Evolutionary conservation across 169 alveolate species (phyloP).

Genomic region (Miamiensis avidus): DNA sequence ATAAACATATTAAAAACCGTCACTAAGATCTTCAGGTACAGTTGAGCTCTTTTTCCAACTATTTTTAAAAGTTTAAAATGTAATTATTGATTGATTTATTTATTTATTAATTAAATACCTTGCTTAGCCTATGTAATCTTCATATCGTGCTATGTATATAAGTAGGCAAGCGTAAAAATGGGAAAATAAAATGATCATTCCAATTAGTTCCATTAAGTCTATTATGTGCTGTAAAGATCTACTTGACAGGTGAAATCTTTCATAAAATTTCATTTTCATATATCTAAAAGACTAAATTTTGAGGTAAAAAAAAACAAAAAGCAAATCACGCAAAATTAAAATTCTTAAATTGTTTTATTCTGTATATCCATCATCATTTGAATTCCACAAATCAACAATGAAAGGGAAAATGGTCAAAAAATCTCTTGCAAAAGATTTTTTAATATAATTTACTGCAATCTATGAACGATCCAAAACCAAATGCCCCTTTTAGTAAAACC

Average conservation of each 20-base stretch:
- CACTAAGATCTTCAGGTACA: background rate
- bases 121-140: background rate
- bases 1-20: no score
- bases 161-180: background rate
- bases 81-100: background rate
- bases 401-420: background rate
- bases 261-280: background rate
- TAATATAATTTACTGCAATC: background rate
- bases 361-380: background rate
- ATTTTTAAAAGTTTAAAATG: no score
- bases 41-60: background rate
- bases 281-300: no score
- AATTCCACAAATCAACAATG: no score
- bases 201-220: background rate
- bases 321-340: background rate
- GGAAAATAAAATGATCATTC: background rate
- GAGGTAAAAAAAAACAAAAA: no score
- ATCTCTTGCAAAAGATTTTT: background rate
- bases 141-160: background rate
- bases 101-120: background rate
- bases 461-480: background rate
- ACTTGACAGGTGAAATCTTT: background rate
- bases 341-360: no score
- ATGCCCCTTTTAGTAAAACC: background rate
- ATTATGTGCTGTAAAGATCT: no score